Evolutionary conservation across 179 eudicot species (phyloP), one percentile per base, ranked within the genome.

Genomic region (Pouteria campechiana): DNA sequence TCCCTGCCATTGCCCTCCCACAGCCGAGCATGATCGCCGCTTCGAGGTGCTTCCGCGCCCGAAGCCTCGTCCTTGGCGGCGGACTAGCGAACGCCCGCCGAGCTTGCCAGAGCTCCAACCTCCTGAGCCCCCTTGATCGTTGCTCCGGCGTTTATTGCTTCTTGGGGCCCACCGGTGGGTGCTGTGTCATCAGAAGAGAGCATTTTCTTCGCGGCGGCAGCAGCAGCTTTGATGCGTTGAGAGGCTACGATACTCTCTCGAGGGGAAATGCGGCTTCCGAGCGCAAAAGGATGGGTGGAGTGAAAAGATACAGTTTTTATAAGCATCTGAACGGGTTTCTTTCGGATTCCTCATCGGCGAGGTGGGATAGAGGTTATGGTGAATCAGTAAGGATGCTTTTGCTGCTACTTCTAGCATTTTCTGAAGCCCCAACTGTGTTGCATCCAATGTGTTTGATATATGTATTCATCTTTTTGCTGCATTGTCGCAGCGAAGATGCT

Each of bases 251-350:
- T 6, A 29, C n/a, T 25, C 17, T 40, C 22, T 33, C 33, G 1
- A 28, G 30, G 20, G 7, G 45, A 6, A 11, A 56, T n/a, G 13
- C 18, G 0, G 19, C 51, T 3, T 35, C 17, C 20, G 19, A 43
- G 22, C 53, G 37, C 34, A n/a, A 28, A 30, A 25, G 37, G 54
- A 2, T 59, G 62, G 67, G 46, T 43, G 14, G 51, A 29, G 39
- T 40, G 49, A 13, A 51, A 59, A 34, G 43, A 30, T n/a, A 25
- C 31, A 11, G 25, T 25, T 60, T 58, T 29, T 57, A 50, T 27
- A 64, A 45, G 48, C 57, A 37, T 12, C 22, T 61, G 29, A 65
- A 61, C 35, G 73, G 69, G 7, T 69, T 73, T 46, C 48, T 73
- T 22, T 57, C 75, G 3, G 75, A 73, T 48, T 38, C 48, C 24